These are phyloP conservation scores for Schizophyllum amplum DNA, from an alignment of 1,284 basidiomycete genomes.

Conservation along the genomic window DNA sequence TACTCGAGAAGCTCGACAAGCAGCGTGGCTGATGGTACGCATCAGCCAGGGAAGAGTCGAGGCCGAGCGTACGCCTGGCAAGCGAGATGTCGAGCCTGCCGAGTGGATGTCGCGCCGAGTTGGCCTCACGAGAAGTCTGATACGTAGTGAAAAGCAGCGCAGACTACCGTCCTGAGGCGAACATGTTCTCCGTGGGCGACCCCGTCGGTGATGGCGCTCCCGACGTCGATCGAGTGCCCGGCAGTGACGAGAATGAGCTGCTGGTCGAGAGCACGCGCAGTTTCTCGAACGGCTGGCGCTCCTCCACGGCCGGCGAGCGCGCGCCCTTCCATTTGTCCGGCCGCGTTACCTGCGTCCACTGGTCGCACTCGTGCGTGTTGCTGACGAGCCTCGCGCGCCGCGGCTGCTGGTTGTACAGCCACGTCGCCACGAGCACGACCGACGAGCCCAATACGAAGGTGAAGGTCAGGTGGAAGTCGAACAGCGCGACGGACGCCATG, in stretches of 20 bases:
- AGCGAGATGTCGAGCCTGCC: too few relatives aligned
- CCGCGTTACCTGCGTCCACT: conserved; percentile 17
- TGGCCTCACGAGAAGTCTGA: not conserved
- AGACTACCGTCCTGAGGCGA: not conserved
- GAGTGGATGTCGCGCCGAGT: too few relatives aligned
- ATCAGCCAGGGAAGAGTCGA: too few relatives aligned
- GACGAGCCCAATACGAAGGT: conserved; percentile 78
- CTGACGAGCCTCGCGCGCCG: conserved; percentile 17
- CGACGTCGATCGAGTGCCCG: not conserved
- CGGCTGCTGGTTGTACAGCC: conserved; percentile 76
- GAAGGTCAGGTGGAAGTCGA: conserved; percentile 81
- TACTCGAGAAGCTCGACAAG: too few relatives aligned
- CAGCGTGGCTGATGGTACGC: too few relatives aligned
- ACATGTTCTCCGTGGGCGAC: not conserved
- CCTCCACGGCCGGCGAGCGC: not conserved
- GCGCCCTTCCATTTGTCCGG: conserved; percentile 19
- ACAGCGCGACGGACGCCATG: conserved; percentile 81
- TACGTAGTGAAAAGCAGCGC: not conserved
- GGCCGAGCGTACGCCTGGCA: too few relatives aligned
- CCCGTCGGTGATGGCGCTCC: not conserved
- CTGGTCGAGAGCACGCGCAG: not conserved
- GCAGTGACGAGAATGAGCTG: not conserved
- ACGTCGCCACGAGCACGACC: conserved; percentile 82
- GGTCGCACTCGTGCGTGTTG: not conserved
- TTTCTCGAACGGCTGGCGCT: not conserved